phyloP scores from a whole-genome alignment of 352 stramenopile species.

The Pythium myriotylum region DNA sequence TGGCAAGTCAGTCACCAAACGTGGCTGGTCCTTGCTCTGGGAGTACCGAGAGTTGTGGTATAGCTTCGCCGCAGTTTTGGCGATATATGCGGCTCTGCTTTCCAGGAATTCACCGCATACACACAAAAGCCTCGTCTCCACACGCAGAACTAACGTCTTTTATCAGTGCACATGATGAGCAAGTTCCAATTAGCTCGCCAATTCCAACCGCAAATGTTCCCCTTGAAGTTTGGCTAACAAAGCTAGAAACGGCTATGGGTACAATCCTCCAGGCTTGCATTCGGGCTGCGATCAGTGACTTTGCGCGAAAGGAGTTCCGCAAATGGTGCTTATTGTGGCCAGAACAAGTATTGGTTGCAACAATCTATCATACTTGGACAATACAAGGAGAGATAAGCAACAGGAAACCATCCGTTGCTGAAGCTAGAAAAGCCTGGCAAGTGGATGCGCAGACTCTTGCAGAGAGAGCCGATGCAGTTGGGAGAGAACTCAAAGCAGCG shows the following conservation, averaged over 20 bases:
- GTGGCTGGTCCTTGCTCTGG: not conserved
- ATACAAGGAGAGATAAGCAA: slow-evolving; percentile 58
- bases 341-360: slow-evolving; percentile 65
- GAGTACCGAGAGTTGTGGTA: too few relatives aligned
- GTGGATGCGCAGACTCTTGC: slow-evolving; percentile 30
- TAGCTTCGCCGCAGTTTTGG: slow-evolving; percentile 40
- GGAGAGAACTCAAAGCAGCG: slow-evolving; percentile 57
- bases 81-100: slow-evolving; percentile 56
- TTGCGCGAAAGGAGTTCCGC: slow-evolving; percentile 76
- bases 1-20: slow-evolving; percentile 30
- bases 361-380: slow-evolving; percentile 60
- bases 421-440: slow-evolving; percentile 42
- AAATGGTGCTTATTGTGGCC: slow-evolving; percentile 85
- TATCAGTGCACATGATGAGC: slow-evolving; percentile 52
- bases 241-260: slow-evolving; percentile 61
- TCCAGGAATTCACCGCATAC: slow-evolving; percentile 48
- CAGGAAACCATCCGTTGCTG: slow-evolving; percentile 18
- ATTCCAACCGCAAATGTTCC: slow-evolving; percentile 45
- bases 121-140: slow-evolving; percentile 37
- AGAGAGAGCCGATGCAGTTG: slow-evolving; percentile 40
- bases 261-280: slow-evolving; percentile 75
- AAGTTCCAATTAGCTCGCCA: slow-evolving; percentile 54
- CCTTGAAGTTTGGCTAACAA: slow-evolving; percentile 54
- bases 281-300: slow-evolving; percentile 59
- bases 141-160: slow-evolving; percentile 58